Percentiles rank a stretch among this genome's conserved stretches.
These are phyloP conservation scores for Solanum aculeatissimum DNA, from an alignment of 305 asterid species.

Conservation along the genomic window DNA sequence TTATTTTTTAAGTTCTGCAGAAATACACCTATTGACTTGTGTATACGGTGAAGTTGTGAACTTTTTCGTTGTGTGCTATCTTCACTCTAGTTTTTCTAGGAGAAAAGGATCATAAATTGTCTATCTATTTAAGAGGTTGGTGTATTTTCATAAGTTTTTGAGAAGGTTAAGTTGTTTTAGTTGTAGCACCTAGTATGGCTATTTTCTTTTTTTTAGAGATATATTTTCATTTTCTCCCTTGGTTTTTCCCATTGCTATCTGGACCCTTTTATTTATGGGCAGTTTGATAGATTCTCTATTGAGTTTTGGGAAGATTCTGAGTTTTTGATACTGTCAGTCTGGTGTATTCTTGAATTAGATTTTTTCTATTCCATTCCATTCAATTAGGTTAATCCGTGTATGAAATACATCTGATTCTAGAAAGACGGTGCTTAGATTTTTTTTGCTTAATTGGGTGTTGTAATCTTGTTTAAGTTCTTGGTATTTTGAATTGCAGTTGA, in stretches of 20 bases:
- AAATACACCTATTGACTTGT: neutral
- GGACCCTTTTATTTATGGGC: neutral
- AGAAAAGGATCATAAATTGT: neutral
- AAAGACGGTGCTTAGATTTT: neutral
- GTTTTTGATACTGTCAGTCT: neutral
- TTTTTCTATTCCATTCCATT: neutral
- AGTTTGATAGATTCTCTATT: neutral
- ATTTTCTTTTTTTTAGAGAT: neutral
- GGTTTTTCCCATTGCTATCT: neutral
- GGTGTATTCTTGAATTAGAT: neutral
- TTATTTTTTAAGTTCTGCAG: neutral
- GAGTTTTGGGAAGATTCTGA: neutral
- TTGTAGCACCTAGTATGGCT: neutral
- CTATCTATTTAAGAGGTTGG: neutral
- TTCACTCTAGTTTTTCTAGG: neutral
- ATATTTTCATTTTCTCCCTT: too few relatives aligned
- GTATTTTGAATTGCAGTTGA: slow-evolving; percentile 26
- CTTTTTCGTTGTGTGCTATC: neutral
- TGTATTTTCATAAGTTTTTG: neutral
- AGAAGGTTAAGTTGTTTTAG: neutral
- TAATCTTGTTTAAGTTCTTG: neutral
- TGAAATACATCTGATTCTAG: neutral
- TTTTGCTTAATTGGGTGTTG: neutral
- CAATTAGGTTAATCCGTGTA: neutral
- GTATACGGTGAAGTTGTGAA: neutral